Conservation (phyloP, 345 rosid species). For the Syzygium grande region DNA sequence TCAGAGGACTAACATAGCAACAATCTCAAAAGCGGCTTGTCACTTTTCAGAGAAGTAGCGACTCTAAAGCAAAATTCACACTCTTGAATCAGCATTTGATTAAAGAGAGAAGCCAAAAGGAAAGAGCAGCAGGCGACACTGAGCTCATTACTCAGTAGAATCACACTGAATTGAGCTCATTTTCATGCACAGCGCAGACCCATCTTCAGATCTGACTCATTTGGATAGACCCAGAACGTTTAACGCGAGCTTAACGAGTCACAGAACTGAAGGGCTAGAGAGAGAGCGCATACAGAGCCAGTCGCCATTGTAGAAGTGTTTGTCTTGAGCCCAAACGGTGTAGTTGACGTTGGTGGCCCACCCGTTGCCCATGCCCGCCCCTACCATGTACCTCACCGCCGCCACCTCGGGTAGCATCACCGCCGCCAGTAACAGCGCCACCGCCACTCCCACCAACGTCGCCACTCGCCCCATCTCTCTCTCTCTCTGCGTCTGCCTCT, state of each 20-base stretch:
- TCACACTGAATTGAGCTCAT: not conserved
- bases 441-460: not conserved
- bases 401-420: constrained; percentile 21
- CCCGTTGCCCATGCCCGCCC: constrained; percentile 26
- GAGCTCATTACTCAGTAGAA: not conserved
- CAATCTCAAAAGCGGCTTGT: not conserved
- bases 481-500: constrained; percentile 1
- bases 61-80: not conserved
- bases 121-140: not conserved
- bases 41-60: not conserved
- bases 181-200: not conserved
- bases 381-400: constrained; percentile 48
- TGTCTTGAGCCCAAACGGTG: constrained; percentile 72
- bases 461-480: constrained; percentile 18
- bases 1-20: not conserved
- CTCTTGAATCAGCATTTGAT: not conserved
- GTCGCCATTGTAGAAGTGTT: constrained; percentile 82
- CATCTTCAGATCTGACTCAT: not conserved
- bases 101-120: not conserved
- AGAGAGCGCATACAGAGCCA: constrained; percentile 72
- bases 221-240: not conserved
- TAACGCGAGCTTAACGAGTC: not conserved
- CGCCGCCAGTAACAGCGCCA: constrained; percentile 15
- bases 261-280: constrained; percentile 25
- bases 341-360: constrained; percentile 75